Base-by-base conservation (phyloP, 2,329 filamentous ascomycete species). In the Aspergillus ochraceus region DNA sequence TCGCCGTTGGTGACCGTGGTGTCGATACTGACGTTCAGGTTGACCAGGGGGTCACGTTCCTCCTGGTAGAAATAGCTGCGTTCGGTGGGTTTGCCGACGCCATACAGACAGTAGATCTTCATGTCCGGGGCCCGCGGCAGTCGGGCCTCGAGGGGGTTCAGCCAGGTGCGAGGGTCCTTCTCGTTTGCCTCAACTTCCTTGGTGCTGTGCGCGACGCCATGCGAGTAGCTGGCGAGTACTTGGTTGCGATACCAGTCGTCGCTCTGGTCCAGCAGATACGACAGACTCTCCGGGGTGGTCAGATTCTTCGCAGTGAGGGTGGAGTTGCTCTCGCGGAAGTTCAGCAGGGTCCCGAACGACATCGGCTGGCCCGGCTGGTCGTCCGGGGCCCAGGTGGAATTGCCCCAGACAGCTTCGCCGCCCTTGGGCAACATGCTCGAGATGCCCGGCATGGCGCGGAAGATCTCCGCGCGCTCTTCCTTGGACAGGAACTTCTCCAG, bases 51-150 rank as follows among this genome's bases (percentile, higher is more conserved):
- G 9, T 91, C 86, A 11, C 81, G 79, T 50, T 94, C 90, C 47
- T 86, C 81, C 32, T 90, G 88, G 77, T 99, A 99, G 74, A 90
- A 99, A 74, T 98, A 99, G 17, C 88, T 88, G 58, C 94, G 86
- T 76, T 99, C 94, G 0, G 94, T 98, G 3, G 91, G 89, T 74
- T 98, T 99, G 45, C 94, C 94, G 4, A 97, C 87, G 66, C 83
- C 95, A 73, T 99, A 98, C 80, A 99, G 98, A 78, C 95, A 98
- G 78, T 93, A 98, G 12, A 99, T 91, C 74, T 97, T 97, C 70
- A 99, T 81, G 70, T 87, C 91, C 0, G 95, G 94, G 1, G 95
- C 94, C 20, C 92, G 82, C 0, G 95, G 95, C 0, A 98, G 82
- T 2, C 94, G 86, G 0, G 91, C 90, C 74, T 98, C 94, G n/a